These are phyloP conservation scores for Millerozyma acaciae DNA, from an alignment of 805 yeast species.

Conservation along the genomic window DNA sequence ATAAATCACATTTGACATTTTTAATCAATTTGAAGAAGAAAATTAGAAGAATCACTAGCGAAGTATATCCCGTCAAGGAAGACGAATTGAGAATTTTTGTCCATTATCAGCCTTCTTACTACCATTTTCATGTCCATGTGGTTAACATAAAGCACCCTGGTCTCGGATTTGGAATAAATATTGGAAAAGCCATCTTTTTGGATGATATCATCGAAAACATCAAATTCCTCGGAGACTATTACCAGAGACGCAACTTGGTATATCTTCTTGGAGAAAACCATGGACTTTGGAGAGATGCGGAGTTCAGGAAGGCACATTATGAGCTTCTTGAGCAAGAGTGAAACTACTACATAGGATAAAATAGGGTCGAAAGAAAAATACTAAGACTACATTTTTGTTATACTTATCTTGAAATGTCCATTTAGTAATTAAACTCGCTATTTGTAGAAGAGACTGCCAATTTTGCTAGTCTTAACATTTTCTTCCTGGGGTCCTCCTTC, in stretches of 20 bases:
- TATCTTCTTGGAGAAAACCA: slow-evolving; percentile 76
- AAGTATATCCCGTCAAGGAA: slow-evolving; percentile 35
- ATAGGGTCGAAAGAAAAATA: slow-evolving; percentile 1
- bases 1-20: slow-evolving; percentile 53
- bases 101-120: slow-evolving; percentile 95
- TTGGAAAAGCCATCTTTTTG: slow-evolving; percentile 77
- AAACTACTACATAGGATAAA: background rate
- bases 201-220: slow-evolving; percentile 80
- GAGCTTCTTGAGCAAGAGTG: background rate
- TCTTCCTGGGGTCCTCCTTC: slow-evolving; percentile 67
- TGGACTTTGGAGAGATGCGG: slow-evolving; percentile 54
- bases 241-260: slow-evolving; percentile 51
- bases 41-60: slow-evolving; percentile 43
- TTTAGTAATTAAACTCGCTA: slow-evolving; percentile 69
- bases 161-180: slow-evolving; percentile 59
- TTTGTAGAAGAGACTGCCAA: slow-evolving; percentile 59
- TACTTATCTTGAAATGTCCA: background rate
- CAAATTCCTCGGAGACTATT: slow-evolving; percentile 54
- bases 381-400: background rate
- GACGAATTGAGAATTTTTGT: slow-evolving; percentile 73
- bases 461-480: slow-evolving; percentile 73
- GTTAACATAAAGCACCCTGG: slow-evolving; percentile 72
- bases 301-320: slow-evolving; percentile 17
- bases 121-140: slow-evolving; percentile 91
- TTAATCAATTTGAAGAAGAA: slow-evolving; percentile 44